These are phyloP conservation scores for Periconia macrospinosa DNA, from an alignment of 2,329 filamentous ascomycete genomes.

Conservation along the genomic window DNA sequence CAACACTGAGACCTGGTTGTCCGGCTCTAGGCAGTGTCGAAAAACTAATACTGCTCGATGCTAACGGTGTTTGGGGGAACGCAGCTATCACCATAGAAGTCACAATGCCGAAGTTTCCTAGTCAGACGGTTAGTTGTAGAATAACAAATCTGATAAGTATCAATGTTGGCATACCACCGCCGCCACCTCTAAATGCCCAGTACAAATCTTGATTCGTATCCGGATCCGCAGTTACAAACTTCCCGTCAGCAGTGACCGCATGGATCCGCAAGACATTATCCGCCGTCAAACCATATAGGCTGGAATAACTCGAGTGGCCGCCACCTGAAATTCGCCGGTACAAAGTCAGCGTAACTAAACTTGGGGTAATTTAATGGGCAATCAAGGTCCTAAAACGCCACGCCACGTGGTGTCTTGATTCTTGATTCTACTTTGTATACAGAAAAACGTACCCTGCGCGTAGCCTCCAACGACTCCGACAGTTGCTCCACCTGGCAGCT, in stretches of 20 bases:
- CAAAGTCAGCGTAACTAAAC: too few species aligned
- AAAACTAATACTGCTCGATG: constrained; percentile 20
- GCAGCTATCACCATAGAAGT: constrained; percentile 41
- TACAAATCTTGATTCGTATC: constrained; percentile 22
- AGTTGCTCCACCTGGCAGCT: constrained; percentile 56
- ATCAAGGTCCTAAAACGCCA: too few species aligned
- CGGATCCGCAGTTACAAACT: constrained; percentile 17
- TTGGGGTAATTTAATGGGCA: too few species aligned
- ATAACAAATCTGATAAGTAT: neutral
- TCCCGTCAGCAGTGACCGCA: constrained; percentile 23
- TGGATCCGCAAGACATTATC: constrained; percentile 24
- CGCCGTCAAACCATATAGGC: constrained; percentile 39
- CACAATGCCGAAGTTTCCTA: constrained; percentile 30
- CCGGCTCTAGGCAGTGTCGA: constrained; percentile 16
- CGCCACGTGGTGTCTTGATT: too few species aligned
- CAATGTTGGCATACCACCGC: constrained; percentile 20
- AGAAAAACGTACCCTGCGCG: too few species aligned
- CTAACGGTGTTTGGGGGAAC: constrained; percentile 15
- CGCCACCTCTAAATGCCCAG: constrained; percentile 31
- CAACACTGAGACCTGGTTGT: constrained; percentile 9
- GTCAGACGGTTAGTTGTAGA: neutral
- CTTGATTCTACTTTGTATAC: too few species aligned
- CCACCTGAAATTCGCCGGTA: too few species aligned
- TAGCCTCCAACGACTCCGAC: constrained; percentile 51
- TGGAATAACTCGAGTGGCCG: constrained; percentile 55